These are phyloP conservation scores for Lachnellula hyalina DNA, from an alignment of 2,329 filamentous ascomycete species.

Conservation along the genomic window DNA sequence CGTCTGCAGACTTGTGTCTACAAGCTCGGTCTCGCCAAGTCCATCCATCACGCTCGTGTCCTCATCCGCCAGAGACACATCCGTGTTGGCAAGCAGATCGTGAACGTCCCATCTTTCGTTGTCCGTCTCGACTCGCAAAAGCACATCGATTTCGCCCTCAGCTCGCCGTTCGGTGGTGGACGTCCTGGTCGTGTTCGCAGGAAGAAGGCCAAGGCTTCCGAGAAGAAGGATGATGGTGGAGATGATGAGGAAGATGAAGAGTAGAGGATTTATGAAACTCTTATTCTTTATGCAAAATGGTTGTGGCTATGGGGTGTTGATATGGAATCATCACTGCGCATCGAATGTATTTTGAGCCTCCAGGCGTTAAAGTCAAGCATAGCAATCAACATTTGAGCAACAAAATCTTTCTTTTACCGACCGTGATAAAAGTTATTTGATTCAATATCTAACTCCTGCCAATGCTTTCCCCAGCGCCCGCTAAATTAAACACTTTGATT, in stretches of 20 bases:
- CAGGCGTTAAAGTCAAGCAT: conserved; percentile 23
- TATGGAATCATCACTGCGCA: conserved; percentile 18
- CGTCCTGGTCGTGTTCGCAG: conserved; percentile 95
- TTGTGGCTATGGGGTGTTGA: conserved; percentile 28
- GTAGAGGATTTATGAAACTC: conserved; percentile 31
- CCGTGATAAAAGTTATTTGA: neutral
- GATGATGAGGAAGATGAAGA: conserved; percentile 77
- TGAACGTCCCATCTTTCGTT: conserved; percentile 99
- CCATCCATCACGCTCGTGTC: conserved; percentile 99
- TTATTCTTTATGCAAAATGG: conserved; percentile 14
- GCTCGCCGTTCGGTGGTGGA: conserved; percentile 95
- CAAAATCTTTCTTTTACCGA: neutral
- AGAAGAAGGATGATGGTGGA: conserved; percentile 73
- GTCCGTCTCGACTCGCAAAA: conserved; percentile 99
- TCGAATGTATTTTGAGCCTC: conserved; percentile 19
- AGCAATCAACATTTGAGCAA: conserved; percentile 10
- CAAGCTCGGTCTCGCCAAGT: conserved; percentile 99
- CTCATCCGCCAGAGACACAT: conserved; percentile 99
- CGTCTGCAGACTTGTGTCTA: conserved; percentile 99
- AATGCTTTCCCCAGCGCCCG: conserved; percentile 14
- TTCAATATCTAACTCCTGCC: neutral
- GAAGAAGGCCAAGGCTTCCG: conserved; percentile 98
- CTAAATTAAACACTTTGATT: conserved; percentile 6
- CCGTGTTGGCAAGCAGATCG: conserved; percentile 99
- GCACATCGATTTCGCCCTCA: conserved; percentile 99